A percentile compares a stretch with the other conserved stretches of the same genome.
Conservation (phyloP, 495 filamentous ascomycete genomes). For the Paragyromitra xinjiangensis region DNA sequence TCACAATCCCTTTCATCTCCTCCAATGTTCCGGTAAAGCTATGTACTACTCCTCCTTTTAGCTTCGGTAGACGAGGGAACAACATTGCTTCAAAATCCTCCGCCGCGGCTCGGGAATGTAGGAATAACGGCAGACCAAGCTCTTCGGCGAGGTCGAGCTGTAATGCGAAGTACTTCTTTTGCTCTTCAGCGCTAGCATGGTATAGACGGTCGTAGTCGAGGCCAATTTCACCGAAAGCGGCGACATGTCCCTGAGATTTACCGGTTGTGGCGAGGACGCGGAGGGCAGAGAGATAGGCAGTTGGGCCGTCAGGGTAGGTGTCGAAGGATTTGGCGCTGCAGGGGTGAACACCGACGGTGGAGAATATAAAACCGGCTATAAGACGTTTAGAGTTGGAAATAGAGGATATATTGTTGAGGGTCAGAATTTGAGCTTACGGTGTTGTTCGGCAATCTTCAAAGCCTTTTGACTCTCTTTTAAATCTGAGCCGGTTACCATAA, state of each 20-base stretch:
- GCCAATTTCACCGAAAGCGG: slow-evolving; percentile 94
- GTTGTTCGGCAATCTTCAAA: slow-evolving; percentile 73
- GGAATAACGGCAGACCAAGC: slow-evolving; percentile 83
- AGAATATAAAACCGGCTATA: slow-evolving; percentile 69
- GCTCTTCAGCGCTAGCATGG: slow-evolving; percentile 75
- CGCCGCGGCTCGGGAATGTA: slow-evolving; percentile 86
- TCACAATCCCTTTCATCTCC: slow-evolving; percentile 80
- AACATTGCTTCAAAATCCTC: slow-evolving; percentile 79
- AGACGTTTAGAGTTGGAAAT: slow-evolving; percentile 22
- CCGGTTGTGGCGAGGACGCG: slow-evolving; percentile 65
- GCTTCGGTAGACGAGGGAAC: slow-evolving; percentile 61
- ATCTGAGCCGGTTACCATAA: slow-evolving; percentile 94
- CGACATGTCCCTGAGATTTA: slow-evolving; percentile 64
- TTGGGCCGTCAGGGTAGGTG: slow-evolving; percentile 66
- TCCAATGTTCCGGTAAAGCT: slow-evolving; percentile 86
- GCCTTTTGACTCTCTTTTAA: slow-evolving; percentile 79
- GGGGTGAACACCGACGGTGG: slow-evolving; percentile 92
- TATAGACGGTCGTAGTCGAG: slow-evolving; percentile 93
- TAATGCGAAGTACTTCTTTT: slow-evolving; percentile 82
- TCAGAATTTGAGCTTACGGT: slow-evolving; percentile 66
- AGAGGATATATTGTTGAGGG: neutral
- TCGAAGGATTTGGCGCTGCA: slow-evolving; percentile 79
- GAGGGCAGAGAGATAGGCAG: slow-evolving; percentile 68
- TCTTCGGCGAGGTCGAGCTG: slow-evolving; percentile 81
- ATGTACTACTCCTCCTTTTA: slow-evolving; percentile 80